These are phyloP conservation scores for Allium cepa DNA, from an alignment of 106 monocot species.

Conservation along the genomic window DNA sequence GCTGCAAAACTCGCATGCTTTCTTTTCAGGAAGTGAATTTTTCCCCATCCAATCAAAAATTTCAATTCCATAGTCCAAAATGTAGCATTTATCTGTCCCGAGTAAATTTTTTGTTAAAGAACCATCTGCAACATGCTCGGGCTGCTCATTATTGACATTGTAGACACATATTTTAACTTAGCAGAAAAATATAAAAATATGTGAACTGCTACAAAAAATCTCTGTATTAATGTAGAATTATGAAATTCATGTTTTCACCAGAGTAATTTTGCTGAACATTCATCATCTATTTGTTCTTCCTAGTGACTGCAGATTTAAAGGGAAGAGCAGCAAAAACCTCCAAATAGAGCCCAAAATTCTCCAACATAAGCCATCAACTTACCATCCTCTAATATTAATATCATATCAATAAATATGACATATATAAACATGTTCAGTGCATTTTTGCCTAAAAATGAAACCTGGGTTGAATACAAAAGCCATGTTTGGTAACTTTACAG, in stretches of 20 bases:
- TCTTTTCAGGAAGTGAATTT: constrained; percentile 33
- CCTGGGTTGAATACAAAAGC: not conserved
- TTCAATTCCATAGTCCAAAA: no score
- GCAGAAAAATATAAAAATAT: no score
- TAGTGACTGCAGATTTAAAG: constrained; percentile 40
- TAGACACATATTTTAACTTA: no score
- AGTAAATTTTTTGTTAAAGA: constrained; percentile 31
- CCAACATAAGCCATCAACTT: no score
- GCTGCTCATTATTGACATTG: constrained; percentile 24
- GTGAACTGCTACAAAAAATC: no score
- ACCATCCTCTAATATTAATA: no score
- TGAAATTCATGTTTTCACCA: no score
- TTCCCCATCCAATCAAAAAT: constrained; percentile 47
- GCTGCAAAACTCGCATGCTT: constrained; percentile 38
- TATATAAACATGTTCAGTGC: no score
- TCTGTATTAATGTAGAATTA: no score
- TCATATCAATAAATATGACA: no score
- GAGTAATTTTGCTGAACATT: constrained; percentile 39
- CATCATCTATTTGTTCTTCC: constrained; percentile 22
- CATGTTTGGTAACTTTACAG: no score
- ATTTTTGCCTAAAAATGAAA: not conserved
- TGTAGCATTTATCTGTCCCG: constrained; percentile 43
- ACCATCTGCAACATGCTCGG: constrained; percentile 20
- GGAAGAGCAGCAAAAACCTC: constrained; percentile 98
- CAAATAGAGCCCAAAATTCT: constrained; percentile 92